Conservation (phyloP, 176 grass and related monocot species). For the Elymus sibiricus region DNA sequence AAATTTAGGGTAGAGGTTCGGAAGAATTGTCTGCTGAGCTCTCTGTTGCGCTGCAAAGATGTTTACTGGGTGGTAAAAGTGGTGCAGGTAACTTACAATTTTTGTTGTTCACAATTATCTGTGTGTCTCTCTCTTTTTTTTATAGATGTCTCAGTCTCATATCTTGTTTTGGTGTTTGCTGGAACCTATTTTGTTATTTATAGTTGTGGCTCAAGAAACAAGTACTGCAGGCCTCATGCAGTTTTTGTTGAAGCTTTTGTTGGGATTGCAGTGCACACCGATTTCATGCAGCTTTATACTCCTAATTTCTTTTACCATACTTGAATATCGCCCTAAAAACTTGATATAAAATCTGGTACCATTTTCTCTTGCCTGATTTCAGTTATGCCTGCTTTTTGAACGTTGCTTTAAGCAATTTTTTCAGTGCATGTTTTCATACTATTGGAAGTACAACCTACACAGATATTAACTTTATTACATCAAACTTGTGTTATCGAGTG, state of each 20-base stretch:
- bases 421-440: background rate
- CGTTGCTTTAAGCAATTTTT: background rate
- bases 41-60: constrained; percentile 74
- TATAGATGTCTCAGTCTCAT: background rate
- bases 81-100: constrained; percentile 63
- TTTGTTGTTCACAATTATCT: background rate
- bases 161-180: background rate
- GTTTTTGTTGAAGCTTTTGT: background rate
- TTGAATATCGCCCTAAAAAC: background rate
- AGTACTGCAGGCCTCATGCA: background rate
- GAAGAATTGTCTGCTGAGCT: constrained; percentile 83
- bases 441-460: background rate
- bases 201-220: background rate
- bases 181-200: background rate
- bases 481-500: constrained; percentile 11
- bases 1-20: constrained; percentile 81
- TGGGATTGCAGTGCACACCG: background rate
- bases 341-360: background rate
- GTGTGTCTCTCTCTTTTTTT: background rate
- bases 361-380: constrained; percentile 6
- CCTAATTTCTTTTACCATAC: background rate
- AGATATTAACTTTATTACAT: background rate
- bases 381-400: background rate
- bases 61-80: constrained; percentile 85
- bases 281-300: background rate